Conservation (phyloP, 495 filamentous ascomycete species). For the Daldinia childiae region DNA sequence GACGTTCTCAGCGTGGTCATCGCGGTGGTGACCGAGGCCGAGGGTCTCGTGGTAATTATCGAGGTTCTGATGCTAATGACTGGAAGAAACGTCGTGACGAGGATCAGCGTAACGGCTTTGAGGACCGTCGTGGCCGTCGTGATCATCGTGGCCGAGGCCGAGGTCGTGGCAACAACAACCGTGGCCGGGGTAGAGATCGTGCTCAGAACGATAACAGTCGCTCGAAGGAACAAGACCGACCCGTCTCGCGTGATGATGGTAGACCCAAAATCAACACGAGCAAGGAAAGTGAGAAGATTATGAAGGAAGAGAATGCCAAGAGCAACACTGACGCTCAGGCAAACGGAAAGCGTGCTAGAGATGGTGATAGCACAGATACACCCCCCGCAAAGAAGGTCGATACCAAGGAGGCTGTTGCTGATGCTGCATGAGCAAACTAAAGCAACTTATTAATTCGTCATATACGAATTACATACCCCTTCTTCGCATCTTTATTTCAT, state of each 20-base stretch:
- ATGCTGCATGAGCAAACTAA: slow-evolving; percentile 21
- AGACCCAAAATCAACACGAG: slow-evolving; percentile 48
- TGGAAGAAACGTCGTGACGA: slow-evolving; percentile 74
- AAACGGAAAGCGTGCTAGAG: slow-evolving; percentile 57
- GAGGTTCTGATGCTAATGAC: slow-evolving; percentile 63
- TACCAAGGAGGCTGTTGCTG: slow-evolving; percentile 48
- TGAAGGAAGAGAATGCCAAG: slow-evolving; percentile 34
- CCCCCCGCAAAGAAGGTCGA: slow-evolving; percentile 62
- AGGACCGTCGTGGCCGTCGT: slow-evolving; percentile 45
- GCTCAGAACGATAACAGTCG: slow-evolving; percentile 48
- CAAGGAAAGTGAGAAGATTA: slow-evolving; percentile 44
- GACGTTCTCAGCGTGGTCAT: slow-evolving; percentile 41
- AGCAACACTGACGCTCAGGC: slow-evolving; percentile 18
- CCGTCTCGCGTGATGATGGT: slow-evolving; percentile 42
- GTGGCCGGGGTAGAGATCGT: slow-evolving; percentile 50
- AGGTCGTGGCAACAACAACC: slow-evolving; percentile 41
- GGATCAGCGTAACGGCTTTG: slow-evolving; percentile 71
- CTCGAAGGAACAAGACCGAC: slow-evolving; percentile 45
- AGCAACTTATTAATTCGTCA: neutral
- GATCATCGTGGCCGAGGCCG: slow-evolving; percentile 53
- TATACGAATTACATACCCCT: neutral
- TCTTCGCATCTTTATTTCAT: slow-evolving; percentile 3
- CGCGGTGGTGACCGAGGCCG: slow-evolving; percentile 46
- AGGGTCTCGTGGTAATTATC: slow-evolving; percentile 38
- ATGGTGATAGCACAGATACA: slow-evolving; percentile 50